These are phyloP conservation scores for Eucalyptus leucophloia DNA, from an alignment of 345 rosid species.

Conservation along the genomic window DNA sequence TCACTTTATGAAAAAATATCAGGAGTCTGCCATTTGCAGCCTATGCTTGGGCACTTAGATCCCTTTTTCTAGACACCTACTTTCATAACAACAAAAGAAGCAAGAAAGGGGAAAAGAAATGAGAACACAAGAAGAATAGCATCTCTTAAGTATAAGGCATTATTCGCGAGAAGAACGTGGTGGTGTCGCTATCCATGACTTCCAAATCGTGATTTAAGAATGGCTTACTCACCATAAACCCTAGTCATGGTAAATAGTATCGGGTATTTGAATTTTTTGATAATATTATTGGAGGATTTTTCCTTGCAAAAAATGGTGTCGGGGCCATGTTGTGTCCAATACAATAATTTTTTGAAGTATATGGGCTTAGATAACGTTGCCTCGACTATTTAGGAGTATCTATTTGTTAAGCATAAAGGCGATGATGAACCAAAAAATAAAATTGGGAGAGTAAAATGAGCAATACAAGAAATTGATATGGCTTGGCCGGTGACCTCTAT, in stretches of 20 bases:
- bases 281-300: not conserved
- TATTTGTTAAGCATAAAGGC: not conserved
- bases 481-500: not conserved
- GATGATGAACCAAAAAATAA: not conserved
- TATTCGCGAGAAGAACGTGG: not conserved
- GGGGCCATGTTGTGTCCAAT: not conserved
- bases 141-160: not conserved
- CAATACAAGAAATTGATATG: not conserved
- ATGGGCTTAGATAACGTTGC: not conserved
- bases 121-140: not conserved
- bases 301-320: not conserved
- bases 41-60: constrained; percentile 20
- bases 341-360: not conserved
- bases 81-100: not conserved
- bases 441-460: not conserved
- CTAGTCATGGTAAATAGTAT: not conserved
- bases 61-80: constrained; percentile 25
- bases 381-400: not conserved
- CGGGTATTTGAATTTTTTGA: not conserved
- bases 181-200: not conserved
- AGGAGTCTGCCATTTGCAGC: not conserved
- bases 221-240: not conserved
- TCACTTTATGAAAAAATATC: not conserved
- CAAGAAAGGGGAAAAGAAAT: not conserved
- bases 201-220: not conserved